Conservation (phyloP, 805 yeast species). For the Ogataea siamensis region DNA sequence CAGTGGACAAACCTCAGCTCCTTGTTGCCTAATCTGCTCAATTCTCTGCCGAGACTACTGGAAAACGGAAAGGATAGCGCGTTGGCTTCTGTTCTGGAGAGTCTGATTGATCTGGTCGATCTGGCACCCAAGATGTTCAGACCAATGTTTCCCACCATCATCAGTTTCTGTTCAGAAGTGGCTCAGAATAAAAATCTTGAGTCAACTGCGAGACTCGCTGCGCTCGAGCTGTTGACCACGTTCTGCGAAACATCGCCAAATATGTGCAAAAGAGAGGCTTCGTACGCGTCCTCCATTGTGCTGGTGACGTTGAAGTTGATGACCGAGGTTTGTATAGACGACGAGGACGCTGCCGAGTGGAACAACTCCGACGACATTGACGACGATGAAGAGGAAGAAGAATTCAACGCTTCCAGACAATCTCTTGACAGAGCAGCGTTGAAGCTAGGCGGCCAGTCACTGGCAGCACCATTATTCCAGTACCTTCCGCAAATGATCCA, state of each 20-base stretch:
- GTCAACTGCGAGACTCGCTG: constrained; percentile 74
- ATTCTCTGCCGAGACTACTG: constrained; percentile 82
- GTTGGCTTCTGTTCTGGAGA: constrained; percentile 82
- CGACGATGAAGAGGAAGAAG: constrained; percentile 81
- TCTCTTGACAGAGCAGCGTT: constrained; percentile 89
- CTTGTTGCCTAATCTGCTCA: constrained; percentile 77
- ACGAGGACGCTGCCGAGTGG: constrained; percentile 75
- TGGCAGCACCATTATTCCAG: constrained; percentile 85
- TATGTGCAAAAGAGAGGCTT: constrained; percentile 82
- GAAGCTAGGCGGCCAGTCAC: constrained; percentile 74
- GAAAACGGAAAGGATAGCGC: constrained; percentile 77
- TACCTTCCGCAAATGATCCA: constrained; percentile 79
- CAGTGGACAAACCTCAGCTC: constrained; percentile 77
- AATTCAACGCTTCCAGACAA: constrained; percentile 89
- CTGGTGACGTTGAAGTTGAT: constrained; percentile 74
- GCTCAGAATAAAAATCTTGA: constrained; percentile 80
- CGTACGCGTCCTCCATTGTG: constrained; percentile 71
- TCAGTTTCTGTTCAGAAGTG: constrained; percentile 81
- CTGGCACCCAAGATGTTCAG: constrained; percentile 93
- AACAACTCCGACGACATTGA: constrained; percentile 73
- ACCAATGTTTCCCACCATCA: constrained; percentile 85
- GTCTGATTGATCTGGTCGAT: constrained; percentile 85
- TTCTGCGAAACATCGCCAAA: constrained; percentile 92
- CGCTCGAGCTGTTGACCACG: constrained; percentile 84
- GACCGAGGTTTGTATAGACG: constrained; percentile 90